These are phyloP conservation scores for Auricularia sp. DNA, from an alignment of 768 basidiomycete species.

Conservation along the genomic window DNA sequence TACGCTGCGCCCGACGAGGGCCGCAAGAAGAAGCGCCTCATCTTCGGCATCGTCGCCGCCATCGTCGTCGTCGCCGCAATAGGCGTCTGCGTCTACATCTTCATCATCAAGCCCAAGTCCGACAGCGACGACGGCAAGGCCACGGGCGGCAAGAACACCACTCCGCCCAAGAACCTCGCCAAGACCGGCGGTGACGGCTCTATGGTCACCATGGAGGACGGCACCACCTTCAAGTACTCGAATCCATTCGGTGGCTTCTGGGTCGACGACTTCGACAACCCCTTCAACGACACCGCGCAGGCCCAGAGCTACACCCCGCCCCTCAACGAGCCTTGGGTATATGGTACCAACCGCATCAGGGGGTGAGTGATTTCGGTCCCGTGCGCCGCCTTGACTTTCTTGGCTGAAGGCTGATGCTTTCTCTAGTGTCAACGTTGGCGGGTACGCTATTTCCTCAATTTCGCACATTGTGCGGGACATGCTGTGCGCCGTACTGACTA, in stretches of 20 bases:
- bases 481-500: too few species aligned
- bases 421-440: conserved; percentile 75
- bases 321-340: conserved; percentile 75
- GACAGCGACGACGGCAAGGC: conserved; percentile 8
- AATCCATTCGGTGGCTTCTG: conserved; percentile 83
- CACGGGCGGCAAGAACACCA: not conserved
- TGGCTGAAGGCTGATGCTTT: not conserved
- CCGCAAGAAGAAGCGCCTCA: conserved; percentile 25
- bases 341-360: conserved; percentile 59
- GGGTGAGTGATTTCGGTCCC: conserved; percentile 33
- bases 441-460: conserved; percentile 62
- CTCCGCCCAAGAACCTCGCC: conserved; percentile 15
- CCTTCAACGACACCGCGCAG: conserved; percentile 72
- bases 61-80: conserved; percentile 48
- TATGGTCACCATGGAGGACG: conserved; percentile 67
- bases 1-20: conserved; percentile 5
- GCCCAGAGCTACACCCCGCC: conserved; percentile 77
- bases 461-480: not conserved
- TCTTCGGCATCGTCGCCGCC: conserved; percentile 35
- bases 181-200: conserved; percentile 75
- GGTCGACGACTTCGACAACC: conserved; percentile 78
- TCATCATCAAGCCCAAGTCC: conserved; percentile 41
- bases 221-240: conserved; percentile 68
- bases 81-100: conserved; percentile 56
- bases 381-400: not conserved